Evolutionary conservation across 352 stramenopile genomes (phyloP).

Genomic region (Pythium diclinum): DNA sequence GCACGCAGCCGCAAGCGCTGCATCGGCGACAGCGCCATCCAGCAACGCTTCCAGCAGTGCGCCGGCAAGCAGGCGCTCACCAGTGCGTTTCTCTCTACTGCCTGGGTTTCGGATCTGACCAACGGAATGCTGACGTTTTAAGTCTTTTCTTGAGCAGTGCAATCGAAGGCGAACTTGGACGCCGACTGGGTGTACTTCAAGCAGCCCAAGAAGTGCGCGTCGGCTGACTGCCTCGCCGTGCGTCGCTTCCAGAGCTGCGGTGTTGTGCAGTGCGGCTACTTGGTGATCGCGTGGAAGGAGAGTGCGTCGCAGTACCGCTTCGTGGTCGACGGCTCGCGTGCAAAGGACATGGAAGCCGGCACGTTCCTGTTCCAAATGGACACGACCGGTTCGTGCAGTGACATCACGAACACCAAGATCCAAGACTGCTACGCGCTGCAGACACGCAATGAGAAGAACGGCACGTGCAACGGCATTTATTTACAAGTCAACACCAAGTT

Average conservation of each 20-base stretch:
- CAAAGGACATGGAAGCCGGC: conserved; percentile 53
- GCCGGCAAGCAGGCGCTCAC: conserved; percentile 47
- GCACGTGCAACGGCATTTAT: conserved; percentile 64
- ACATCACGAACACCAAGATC: conserved; percentile 42
- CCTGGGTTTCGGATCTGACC: not conserved
- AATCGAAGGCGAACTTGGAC: conserved; percentile 47
- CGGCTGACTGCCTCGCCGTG: conserved; percentile 57
- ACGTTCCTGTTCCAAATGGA: conserved; percentile 52
- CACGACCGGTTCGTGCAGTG: conserved; percentile 12
- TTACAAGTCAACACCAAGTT: conserved; percentile 59
- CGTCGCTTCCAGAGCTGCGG: conserved; percentile 57
- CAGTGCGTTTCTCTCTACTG: conserved; percentile 28
- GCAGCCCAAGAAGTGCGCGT: conserved; percentile 43
- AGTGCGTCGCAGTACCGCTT: conserved; percentile 53
- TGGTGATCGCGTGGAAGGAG: conserved; percentile 72
- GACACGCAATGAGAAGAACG: conserved; percentile 64
- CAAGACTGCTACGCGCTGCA: conserved; percentile 64
- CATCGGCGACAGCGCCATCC: conserved; percentile 44
- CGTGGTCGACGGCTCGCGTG: conserved; percentile 68
- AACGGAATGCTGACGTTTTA: not conserved
- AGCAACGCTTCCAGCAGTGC: conserved; percentile 51
- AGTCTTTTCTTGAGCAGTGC: conserved; percentile 20
- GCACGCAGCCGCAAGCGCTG: conserved; percentile 67
- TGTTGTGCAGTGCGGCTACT: conserved; percentile 63
- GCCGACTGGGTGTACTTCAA: conserved; percentile 78